Evolutionary conservation across 2,329 filamentous ascomycete species (phyloP), one percentile per base, ranked within the genome.

Genomic region (Leptographium radiaticola): DNA sequence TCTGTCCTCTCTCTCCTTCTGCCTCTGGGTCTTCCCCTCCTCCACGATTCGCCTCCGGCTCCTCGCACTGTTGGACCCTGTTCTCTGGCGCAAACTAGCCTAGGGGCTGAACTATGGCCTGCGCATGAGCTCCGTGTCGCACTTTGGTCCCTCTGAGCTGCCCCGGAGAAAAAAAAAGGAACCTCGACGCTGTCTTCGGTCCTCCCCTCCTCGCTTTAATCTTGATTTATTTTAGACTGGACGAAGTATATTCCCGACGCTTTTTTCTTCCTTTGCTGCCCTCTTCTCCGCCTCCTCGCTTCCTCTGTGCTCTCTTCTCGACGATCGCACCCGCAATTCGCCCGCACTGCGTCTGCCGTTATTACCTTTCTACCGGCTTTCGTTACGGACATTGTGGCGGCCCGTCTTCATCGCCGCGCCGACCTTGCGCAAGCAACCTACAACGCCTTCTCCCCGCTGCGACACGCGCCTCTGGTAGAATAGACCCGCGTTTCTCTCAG

Each of bases 51-150:
- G 34, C 34, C 34, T 36, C 34, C 25, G 25, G 25, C 25, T 3
- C 25, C 25, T 25, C 40, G 20, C 40, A 36, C 38, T 40, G 13
- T 40, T 15, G 13, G 38, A 16, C 38, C 38, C 38, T 13, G 38
- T 40, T 44, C 10, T 18, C 30, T 47, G 13, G n/a, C 44, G 18
- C 42, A 16, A 15, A 40, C 13, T 40, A 40, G 38, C 38, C 42
- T 44, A 47, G 43, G 51, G 34, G 20, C 45, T 49, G 38, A 48
- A 48, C 47, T 36, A 49, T 53, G 36, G 45, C 20, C 51, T 36
- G 43, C 56, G 56, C 51, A 52, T 55, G 51, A 54, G 33, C 39
- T 51, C 25, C 48, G 30, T 48, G 54, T 57, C 44, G 53, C 56
- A 56, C 51, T 49, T 40, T 53, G 48, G 52, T 18, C 40, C 38